phyloP scores from a whole-genome alignment of 371 early-diverging fungal species.

The Mortierella sp. region DNA sequence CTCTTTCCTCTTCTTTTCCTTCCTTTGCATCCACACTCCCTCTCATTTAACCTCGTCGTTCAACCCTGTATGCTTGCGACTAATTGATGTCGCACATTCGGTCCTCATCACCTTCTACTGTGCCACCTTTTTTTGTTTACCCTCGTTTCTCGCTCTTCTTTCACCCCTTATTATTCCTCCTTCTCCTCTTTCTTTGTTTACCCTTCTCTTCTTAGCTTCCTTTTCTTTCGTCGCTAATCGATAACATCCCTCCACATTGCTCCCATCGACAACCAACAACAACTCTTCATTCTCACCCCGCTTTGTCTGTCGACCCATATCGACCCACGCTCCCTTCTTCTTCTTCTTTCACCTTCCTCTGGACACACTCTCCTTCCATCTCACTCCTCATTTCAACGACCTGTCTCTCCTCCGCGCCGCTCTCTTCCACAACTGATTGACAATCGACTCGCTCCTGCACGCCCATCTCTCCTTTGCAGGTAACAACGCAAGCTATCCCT shows the following conservation, averaged over 20 bases:
- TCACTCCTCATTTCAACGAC: not conserved
- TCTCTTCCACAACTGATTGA: not conserved
- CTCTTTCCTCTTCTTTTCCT: not conserved
- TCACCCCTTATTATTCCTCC: not conserved
- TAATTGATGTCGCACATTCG: not conserved
- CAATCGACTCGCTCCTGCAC: constrained; percentile 3
- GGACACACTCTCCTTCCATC: not conserved
- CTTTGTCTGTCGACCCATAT: not conserved
- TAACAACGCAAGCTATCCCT: not conserved
- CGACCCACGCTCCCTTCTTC: not conserved
- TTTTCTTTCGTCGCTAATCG: not conserved
- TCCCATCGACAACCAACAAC: not conserved
- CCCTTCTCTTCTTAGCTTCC: not conserved
- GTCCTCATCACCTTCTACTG: not conserved
- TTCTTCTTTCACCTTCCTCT: not conserved
- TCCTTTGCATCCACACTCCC: not conserved
- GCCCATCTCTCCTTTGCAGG: constrained; percentile 4
- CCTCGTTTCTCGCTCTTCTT: not conserved
- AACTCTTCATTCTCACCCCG: not conserved
- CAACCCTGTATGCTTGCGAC: no score
- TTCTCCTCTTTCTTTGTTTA: not conserved
- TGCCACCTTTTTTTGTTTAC: constrained; percentile 2
- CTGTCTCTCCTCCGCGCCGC: not conserved
- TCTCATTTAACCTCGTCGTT: no score
- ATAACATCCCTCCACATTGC: not conserved